These are phyloP conservation scores for Stephanocyclus meneghinianus DNA, from an alignment of 352 stramenopile genomes.

Conservation along the genomic window DNA sequence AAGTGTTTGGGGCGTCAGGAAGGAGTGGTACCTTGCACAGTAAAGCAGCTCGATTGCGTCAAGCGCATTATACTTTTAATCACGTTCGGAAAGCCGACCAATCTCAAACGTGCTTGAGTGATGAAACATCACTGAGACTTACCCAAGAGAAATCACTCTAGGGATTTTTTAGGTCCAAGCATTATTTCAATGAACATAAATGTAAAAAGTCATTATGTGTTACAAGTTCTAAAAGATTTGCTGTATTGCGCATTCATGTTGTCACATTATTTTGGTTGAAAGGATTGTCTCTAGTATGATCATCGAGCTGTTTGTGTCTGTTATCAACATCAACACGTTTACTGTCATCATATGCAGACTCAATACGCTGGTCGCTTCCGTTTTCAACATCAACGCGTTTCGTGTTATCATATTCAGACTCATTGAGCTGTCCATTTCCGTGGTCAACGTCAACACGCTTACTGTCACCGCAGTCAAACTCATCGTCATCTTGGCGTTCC, in stretches of 20 bases:
- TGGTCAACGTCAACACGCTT: no score
- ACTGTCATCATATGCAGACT: background rate
- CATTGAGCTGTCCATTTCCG: background rate
- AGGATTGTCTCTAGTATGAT: background rate
- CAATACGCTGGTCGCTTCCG: background rate
- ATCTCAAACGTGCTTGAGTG: background rate
- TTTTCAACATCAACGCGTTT: no score
- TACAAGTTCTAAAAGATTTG: no score
- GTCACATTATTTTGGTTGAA: background rate
- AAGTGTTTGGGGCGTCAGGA: conserved; percentile 45
- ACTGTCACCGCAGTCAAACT: background rate
- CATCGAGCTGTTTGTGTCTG: background rate
- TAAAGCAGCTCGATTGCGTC: conserved; percentile 25
- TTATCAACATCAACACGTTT: no score
- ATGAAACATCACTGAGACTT: background rate
- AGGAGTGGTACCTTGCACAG: conserved; percentile 25
- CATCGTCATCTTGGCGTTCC: background rate
- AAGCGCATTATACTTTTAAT: conserved; percentile 26
- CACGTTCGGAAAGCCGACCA: background rate
- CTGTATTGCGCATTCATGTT: no score
- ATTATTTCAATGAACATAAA: no score
- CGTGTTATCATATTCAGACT: background rate
- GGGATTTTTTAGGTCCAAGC: no score
- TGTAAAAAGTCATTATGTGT: no score
- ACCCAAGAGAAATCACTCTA: background rate